Base-by-base conservation (phyloP, 768 basidiomycete genomes). In the Suillus spraguei region DNA sequence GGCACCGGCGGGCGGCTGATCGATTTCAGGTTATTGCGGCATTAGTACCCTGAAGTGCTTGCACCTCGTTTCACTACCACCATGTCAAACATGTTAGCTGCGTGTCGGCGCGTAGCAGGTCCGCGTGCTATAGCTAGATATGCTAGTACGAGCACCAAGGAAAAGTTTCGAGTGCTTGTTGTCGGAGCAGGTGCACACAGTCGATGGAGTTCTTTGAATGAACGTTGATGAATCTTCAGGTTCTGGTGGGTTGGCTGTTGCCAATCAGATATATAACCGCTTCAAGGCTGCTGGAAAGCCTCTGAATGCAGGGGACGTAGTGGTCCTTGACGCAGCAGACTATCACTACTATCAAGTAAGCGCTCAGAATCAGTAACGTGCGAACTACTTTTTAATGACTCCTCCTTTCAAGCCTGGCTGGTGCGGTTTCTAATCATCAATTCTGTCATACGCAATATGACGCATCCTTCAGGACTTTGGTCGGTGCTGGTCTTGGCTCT, bases 181-280 rank as follows among this genome's bases (percentile, higher is more conserved):
- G 80, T 98, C 24, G 97, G 97, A 60, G 95, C 83, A 75, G 97
- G 97, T 88, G 71, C 68, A 85, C 41, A 39, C 16, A 38, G 54
- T 62, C 46, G 13, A 46, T 35, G 11, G 39, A 49, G 49, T 35
- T 5, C 20, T 42, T 35, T 28, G n/a, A 42, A 24, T 46, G 7
- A 60, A 54, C 38, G 42, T 35, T 62, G 59, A 64, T 28, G 62
- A 63, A 42, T 49, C 16, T 65, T 59, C 72, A 96, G 94, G 95
- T 55, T 87, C 87, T 33, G 94, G 83, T 59, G 95, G 95, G 42
- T 74, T 97, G 50, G 84, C 87, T 46, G 90, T 90, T 41, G 94
- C 96, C 42, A 89, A 92, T 67, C 95, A 98, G 77, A 86, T 99
- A 53, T 92, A 89, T 73, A 80, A 94, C 69, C 83, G 88, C 36